Evolutionary conservation across 768 basidiomycete genomes (phyloP), one percentile per base, ranked within the genome.

Genomic region (Boletales sp.): DNA sequence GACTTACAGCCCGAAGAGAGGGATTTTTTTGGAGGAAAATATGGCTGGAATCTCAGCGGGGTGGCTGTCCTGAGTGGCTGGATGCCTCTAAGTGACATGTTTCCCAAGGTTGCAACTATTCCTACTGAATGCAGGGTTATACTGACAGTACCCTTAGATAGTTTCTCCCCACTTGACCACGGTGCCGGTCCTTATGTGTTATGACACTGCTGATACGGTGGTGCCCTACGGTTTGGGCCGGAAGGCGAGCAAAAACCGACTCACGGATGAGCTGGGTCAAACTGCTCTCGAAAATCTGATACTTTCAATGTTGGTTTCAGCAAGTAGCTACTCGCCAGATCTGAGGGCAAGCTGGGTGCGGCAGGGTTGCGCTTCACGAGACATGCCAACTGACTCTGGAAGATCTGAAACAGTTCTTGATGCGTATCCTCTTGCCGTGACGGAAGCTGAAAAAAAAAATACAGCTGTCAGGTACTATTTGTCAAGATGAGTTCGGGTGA

Each of bases 121-220:
- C 41, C 54, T 35, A 32, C 30, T 17, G 43, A 21, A 35, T 15
- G 15, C 21, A 11, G 11, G 21, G 39, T 41, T 21, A 39, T 43
- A 48, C 51, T 49, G 44, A 55, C 39, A 45, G 45, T 54, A 47
- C 21, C 50, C 21, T 21, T 21, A 90, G 87, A 81, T 89, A 76
- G 65, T 76, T 39, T 78, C 80, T 14, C 70, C 76, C 10, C 73
- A 84, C 57, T 81, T 84, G 15, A 69, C 75, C 40, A 75, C 77
- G 4, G 75, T 82, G 18, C 88, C 92, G 1, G 75, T 94, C 28
- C 94, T 95, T 69, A 89, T 89, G 83, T 94, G 87, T 12, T 89
- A 93, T 55, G 93, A 93, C 19, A 78, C 74, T 7, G 74, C 66
- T 14, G 94, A 97, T 69, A 83, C 80, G 8, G 74, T 95, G 19